Conservation (phyloP, 208 protist species). For the Trichomonas tenax region DNA sequence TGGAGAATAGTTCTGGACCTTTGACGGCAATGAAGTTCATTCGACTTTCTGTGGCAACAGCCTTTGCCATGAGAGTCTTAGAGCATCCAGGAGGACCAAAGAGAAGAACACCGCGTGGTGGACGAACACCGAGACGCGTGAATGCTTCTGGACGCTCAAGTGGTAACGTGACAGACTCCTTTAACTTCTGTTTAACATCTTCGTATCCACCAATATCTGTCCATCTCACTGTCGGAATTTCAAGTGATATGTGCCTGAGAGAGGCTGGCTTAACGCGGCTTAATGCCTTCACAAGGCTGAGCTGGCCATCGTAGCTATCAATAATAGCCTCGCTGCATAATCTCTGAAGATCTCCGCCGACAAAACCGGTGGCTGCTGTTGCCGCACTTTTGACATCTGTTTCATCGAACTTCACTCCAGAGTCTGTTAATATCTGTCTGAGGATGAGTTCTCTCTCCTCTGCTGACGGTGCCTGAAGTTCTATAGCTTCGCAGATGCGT, state of each 20-base stretch:
- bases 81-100: slow-evolving; percentile 94
- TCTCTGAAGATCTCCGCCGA: slow-evolving; percentile 28
- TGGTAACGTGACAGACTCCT: slow-evolving; percentile 39
- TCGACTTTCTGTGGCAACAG: slow-evolving; percentile 96
- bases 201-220: slow-evolving; percentile 36
- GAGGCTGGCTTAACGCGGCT: not conserved
- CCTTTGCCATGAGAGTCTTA: slow-evolving; percentile 97
- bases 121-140: slow-evolving; percentile 61
- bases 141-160: slow-evolving; percentile 57
- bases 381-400: not conserved
- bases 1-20: slow-evolving; percentile 77
- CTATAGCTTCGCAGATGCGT: not conserved
- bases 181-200: slow-evolving; percentile 23
- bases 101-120: slow-evolving; percentile 66
- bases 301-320: not conserved
- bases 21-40: slow-evolving; percentile 99
- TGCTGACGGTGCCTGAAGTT: not conserved
- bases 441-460: not conserved
- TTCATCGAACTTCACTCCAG: not conserved
- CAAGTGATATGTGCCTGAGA: slow-evolving; percentile 23
- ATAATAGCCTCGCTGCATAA: slow-evolving; percentile 26
- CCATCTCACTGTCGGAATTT: slow-evolving; percentile 32
- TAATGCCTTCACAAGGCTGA: not conserved
- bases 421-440: not conserved
- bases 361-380: slow-evolving; percentile 20